Conservation (phyloP, 2,329 filamentous ascomycete genomes). For the Alternaria ventricosa region DNA sequence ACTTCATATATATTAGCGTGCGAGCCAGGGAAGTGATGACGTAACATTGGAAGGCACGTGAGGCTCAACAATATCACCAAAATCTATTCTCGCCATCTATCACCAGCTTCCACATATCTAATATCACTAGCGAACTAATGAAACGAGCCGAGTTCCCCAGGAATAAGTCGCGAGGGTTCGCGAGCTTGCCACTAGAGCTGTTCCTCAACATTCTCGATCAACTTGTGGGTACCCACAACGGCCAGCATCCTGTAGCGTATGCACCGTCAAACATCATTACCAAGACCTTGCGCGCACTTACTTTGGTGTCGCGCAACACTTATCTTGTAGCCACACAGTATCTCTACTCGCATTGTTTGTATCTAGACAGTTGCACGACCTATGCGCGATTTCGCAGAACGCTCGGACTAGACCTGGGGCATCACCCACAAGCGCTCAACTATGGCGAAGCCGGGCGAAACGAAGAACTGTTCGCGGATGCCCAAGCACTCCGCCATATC, state of each 20-base stretch:
- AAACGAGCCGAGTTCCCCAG: background rate
- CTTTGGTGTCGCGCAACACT: conserved; percentile 26
- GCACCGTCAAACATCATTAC: conserved; percentile 25
- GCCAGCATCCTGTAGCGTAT: conserved; percentile 27
- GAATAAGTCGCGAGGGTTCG: background rate
- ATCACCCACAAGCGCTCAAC: conserved; percentile 29
- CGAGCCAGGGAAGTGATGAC: background rate
- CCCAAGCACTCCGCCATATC: conserved; percentile 18
- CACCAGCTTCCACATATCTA: background rate
- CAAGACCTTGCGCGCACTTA: conserved; percentile 33
- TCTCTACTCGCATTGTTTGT: conserved; percentile 36
- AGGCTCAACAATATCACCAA: background rate
- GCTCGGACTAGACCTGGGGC: conserved; percentile 25
- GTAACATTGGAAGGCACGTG: too few relatives aligned
- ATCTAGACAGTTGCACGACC: conserved; percentile 24
- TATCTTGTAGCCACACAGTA: conserved; percentile 33
- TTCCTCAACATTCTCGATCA: conserved; percentile 38
- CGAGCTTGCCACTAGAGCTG: conserved; percentile 30
- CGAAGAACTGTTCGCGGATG: conserved; percentile 22
- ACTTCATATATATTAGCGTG: background rate
- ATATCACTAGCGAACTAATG: background rate
- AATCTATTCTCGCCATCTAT: background rate
- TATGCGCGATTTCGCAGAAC: conserved; percentile 32
- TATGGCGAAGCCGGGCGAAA: conserved; percentile 29
- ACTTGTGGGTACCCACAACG: conserved; percentile 26